Evolutionary conservation across 371 early-diverging fungal genomes (phyloP).

Genomic region (Mortierella sp.): DNA sequence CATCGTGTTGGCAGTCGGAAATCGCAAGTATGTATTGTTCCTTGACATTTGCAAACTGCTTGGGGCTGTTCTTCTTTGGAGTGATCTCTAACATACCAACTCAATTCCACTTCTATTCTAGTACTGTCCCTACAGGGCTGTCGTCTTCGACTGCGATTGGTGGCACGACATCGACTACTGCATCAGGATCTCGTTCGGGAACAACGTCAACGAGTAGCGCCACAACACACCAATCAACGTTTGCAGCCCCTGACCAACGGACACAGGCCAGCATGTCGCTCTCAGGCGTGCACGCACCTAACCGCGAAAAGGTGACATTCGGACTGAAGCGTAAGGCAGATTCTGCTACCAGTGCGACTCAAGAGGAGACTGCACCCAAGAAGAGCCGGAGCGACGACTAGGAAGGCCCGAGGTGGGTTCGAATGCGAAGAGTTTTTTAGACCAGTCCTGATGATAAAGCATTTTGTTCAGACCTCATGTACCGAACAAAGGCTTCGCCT

Average conservation of each 20-base stretch:
- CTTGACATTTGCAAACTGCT: background rate
- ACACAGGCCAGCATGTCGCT: slow-evolving; percentile 34
- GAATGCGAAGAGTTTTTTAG: too few relatives aligned
- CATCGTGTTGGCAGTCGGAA: slow-evolving; percentile 85
- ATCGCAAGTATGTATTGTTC: slow-evolving; percentile 59
- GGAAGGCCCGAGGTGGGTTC: too few relatives aligned
- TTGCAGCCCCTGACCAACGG: slow-evolving; percentile 30
- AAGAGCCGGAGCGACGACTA: slow-evolving; percentile 13
- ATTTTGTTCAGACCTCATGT: too few relatives aligned
- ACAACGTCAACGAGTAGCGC: slow-evolving; percentile 16
- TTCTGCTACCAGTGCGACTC: slow-evolving; percentile 15
- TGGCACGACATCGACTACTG: slow-evolving; percentile 31
- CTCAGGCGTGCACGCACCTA: slow-evolving; percentile 50
- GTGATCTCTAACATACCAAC: background rate
- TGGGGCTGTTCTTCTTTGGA: background rate
- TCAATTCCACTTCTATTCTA: background rate
- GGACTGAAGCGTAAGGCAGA: slow-evolving; percentile 56
- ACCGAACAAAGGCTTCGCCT: too few relatives aligned
- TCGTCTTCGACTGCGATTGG: slow-evolving; percentile 14
- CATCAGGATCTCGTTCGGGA: slow-evolving; percentile 24
- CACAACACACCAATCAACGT: slow-evolving; percentile 16
- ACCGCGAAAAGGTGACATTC: slow-evolving; percentile 54
- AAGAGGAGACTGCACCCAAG: slow-evolving; percentile 39
- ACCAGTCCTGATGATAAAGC: too few relatives aligned
- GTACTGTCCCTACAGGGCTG: slow-evolving; percentile 39